A percentile compares a stretch with the other conserved stretches of the same genome.
Evolutionary conservation across 768 basidiomycete species (phyloP).

Genomic region (Thelephora aurantiotincta): DNA sequence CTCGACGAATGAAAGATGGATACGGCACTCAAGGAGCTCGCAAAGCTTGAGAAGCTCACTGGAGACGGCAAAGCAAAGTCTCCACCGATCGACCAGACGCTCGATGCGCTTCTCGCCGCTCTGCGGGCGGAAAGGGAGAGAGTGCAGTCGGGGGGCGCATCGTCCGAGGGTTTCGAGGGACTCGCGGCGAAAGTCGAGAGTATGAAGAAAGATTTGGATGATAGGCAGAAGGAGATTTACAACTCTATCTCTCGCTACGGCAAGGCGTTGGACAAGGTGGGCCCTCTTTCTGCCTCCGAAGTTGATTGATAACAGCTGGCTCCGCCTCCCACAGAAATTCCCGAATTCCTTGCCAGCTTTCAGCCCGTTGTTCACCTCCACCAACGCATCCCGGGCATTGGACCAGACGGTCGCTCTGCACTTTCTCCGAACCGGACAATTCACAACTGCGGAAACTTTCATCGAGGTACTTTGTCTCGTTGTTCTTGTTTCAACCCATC

Average conservation of each 20-base stretch:
- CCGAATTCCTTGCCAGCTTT: constrained; percentile 51
- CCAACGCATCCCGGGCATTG: constrained; percentile 42
- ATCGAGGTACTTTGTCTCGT: constrained; percentile 34
- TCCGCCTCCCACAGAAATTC: constrained; percentile 24
- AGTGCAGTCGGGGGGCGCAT: constrained; percentile 31
- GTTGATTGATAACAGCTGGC: constrained; percentile 1
- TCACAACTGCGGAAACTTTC: constrained; percentile 63
- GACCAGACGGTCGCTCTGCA: constrained; percentile 64
- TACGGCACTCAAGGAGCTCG: constrained; percentile 60
- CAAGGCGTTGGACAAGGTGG: constrained; percentile 85
- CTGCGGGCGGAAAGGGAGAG: constrained; percentile 42
- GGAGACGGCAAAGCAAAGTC: constrained; percentile 35
- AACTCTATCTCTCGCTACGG: constrained; percentile 62
- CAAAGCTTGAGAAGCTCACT: constrained; percentile 57
- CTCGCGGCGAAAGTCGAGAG: constrained; percentile 47
- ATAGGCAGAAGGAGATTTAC: constrained; percentile 82
- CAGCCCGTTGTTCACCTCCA: constrained; percentile 50
- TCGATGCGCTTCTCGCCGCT: constrained; percentile 48
- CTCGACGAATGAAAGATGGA: constrained; percentile 35
- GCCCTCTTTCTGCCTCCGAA: constrained; percentile 7
- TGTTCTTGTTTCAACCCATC: not conserved
- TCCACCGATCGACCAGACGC: constrained; percentile 39
- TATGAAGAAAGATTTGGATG: constrained; percentile 75
- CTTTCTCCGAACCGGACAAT: constrained; percentile 70
- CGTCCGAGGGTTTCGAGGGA: constrained; percentile 32